Base-by-base conservation (phyloP, 2,329 filamentous ascomycete genomes). In the Aschersonia sp. region DNA sequence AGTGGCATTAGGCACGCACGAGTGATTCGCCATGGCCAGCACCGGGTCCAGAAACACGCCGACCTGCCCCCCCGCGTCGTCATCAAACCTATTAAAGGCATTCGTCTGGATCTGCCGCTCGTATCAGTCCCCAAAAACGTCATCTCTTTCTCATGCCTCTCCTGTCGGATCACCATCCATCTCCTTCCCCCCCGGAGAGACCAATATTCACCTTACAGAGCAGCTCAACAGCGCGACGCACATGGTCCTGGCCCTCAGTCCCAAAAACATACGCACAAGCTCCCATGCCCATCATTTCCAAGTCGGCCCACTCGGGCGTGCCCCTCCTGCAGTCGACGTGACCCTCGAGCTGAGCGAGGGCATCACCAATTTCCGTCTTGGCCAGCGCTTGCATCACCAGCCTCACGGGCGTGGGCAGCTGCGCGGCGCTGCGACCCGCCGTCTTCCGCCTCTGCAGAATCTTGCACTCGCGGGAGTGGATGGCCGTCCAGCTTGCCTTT, bases 11-110 rank as follows among this genome's bases (percentile, higher is more conserved):
- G 78, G 78, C 2, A 72, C 58, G 52, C 79, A 83, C 0, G 77
- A 78, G 57, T 83, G 79, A 52, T 83, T 82, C 29, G 70, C 69
- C 71, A 80, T 78, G 50, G 77, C 73, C 42, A 80, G 63, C 3
- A 60, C 68, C 1, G 74, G 67, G 52, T 80, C 73, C 40, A 82
- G 61, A 51, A 77, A 81, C 31, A 79, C 64, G 30, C 76, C 77
- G 1, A 71, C 65, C 48, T 73, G 65, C 1, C 68, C 72, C 9
- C 40, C 42, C 5, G 73, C 59, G 54, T 81, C 75, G 2, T 63
- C 59, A 47, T 80, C 75, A 30, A 66, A 65, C 47, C 74, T 65
- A 55, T 77, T 75, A 57, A 82, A 82, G 4, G 76, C 69, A 60
- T 83, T 83, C 40, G 77, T 77, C 57, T 78, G 70, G 50, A 80